Conservation (phyloP, 768 basidiomycete species). For the Mycena amicta region DNA sequence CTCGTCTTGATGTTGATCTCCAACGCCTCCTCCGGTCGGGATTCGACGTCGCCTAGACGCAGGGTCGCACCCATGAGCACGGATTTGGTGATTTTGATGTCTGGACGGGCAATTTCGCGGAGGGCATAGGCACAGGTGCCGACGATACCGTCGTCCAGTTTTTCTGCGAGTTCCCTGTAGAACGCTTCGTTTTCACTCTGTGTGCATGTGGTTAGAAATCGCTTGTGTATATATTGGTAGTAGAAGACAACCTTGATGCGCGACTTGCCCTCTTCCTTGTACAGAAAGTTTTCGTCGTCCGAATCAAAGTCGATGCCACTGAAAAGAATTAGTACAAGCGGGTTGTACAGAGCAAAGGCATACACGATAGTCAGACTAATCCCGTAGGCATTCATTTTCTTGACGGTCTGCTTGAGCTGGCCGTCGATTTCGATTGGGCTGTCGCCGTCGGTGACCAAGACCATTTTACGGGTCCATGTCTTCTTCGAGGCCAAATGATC, state of each 20-base stretch:
- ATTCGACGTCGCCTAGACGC: constrained; percentile 76
- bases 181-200: constrained; percentile 80
- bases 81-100: constrained; percentile 71
- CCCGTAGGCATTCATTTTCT: constrained; percentile 62
- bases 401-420: constrained; percentile 64
- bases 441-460: constrained; percentile 86
- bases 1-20: constrained; percentile 73
- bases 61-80: constrained; percentile 63
- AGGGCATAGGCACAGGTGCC: constrained; percentile 72
- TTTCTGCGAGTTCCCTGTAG: constrained; percentile 49
- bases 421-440: constrained; percentile 71
- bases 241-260: constrained; percentile 61
- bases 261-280: constrained; percentile 68
- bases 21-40: constrained; percentile 68
- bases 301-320: constrained; percentile 94
- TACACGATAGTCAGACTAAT: constrained; percentile 76
- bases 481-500: constrained; percentile 67
- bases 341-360: constrained; percentile 14
- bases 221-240: no score
- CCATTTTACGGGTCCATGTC: constrained; percentile 84
- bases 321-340: constrained; percentile 3
- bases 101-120: constrained; percentile 59
- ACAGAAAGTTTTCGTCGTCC: constrained; percentile 69
- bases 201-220: no score
- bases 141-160: constrained; percentile 52